Evolutionary conservation across 2,329 filamentous ascomycete genomes (phyloP).

Genomic region (Pezicula neosporulosa): DNA sequence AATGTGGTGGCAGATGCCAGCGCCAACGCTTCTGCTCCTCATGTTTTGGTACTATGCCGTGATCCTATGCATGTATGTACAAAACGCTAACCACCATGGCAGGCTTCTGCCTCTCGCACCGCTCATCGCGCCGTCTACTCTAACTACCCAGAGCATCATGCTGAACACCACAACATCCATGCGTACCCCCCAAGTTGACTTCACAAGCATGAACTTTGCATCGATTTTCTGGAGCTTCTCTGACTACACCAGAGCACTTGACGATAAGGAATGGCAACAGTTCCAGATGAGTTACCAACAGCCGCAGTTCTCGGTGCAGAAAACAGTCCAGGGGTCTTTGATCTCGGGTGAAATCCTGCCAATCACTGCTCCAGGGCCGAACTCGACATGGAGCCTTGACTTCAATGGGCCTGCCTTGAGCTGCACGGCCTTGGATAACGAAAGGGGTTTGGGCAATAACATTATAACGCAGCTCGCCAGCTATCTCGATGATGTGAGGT

Average conservation of each 20-base stretch:
- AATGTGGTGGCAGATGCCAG: neutral
- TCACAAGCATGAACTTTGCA: neutral
- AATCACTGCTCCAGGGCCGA: neutral
- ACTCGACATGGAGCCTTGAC: neutral
- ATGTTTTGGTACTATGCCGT: neutral
- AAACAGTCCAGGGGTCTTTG: neutral
- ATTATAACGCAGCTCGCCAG: neutral
- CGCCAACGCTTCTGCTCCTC: neutral
- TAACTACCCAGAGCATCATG: neutral
- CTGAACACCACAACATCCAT: neutral
- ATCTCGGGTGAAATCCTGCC: neutral
- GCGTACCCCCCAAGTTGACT: neutral
- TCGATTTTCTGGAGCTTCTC: neutral
- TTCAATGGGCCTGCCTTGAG: neutral
- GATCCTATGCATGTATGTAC: neutral
- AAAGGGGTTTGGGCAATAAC: neutral
- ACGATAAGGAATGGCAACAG: neutral
- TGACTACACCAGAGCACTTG: neutral
- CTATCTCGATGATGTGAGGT: no score
- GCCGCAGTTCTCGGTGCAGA: neutral
- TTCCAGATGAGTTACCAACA: neutral
- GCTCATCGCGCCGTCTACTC: neutral
- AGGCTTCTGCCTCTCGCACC: neutral
- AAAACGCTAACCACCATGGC: neutral
- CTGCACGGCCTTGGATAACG: neutral